These are phyloP conservation scores for Cytospora schulzeri DNA, from an alignment of 2,329 filamentous ascomycete genomes.

Conservation along the genomic window DNA sequence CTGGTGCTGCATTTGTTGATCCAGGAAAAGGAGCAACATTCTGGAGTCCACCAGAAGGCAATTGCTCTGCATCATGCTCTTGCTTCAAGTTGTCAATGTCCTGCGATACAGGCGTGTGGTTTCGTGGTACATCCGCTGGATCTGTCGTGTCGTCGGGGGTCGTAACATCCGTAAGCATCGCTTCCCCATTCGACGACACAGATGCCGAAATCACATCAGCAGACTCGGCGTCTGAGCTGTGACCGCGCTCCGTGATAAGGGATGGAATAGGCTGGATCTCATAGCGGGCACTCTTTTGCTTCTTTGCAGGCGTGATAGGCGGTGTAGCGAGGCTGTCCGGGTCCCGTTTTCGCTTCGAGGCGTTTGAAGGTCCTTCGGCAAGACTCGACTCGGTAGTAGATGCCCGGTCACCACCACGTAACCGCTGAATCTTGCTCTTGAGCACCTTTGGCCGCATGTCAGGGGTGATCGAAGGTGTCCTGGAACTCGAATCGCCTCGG, in stretches of 20 bases:
- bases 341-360: slow-evolving; percentile 47
- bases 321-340: slow-evolving; percentile 52
- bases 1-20: background rate
- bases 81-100: slow-evolving; percentile 36
- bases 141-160: slow-evolving; percentile 53
- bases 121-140: slow-evolving; percentile 40
- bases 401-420: slow-evolving; percentile 37
- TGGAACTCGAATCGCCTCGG: slow-evolving; percentile 52
- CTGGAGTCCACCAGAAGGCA: slow-evolving; percentile 25
- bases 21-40: slow-evolving; percentile 23
- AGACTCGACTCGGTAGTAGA: slow-evolving; percentile 40
- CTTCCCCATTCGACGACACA: slow-evolving; percentile 37
- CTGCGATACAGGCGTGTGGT: slow-evolving; percentile 37
- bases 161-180: slow-evolving; percentile 48
- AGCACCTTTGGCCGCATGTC: slow-evolving; percentile 55
- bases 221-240: slow-evolving; percentile 42
- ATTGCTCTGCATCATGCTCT: slow-evolving; percentile 36
- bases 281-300: slow-evolving; percentile 42
- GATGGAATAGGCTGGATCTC: slow-evolving; percentile 35
- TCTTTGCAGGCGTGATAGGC: slow-evolving; percentile 58
- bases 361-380: slow-evolving; percentile 32
- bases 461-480: slow-evolving; percentile 60
- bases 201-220: slow-evolving; percentile 36
- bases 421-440: slow-evolving; percentile 42
- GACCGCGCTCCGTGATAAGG: slow-evolving; percentile 39